A percentile compares a stretch with the other conserved stretches of the same genome.
Conservation (phyloP, 73 alveolate genomes). For the Durusdinium trenchii region DNA sequence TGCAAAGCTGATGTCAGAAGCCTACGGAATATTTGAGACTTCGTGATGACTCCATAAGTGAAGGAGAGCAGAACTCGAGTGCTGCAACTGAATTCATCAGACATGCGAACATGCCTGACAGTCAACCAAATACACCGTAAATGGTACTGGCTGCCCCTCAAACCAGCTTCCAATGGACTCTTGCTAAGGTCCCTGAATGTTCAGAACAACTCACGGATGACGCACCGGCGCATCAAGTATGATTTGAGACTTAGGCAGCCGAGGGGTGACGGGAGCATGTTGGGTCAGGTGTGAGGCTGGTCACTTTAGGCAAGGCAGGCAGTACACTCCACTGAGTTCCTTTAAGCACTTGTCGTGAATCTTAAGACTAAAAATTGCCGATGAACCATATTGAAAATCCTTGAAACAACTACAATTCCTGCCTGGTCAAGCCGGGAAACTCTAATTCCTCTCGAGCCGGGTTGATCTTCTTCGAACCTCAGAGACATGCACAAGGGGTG, state of each 20-base stretch:
- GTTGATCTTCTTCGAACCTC: too few relatives aligned
- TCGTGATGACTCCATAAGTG: neutral
- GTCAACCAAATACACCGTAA: neutral
- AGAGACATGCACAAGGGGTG: too few relatives aligned
- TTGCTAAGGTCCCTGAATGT: constrained; percentile 73
- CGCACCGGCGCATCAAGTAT: constrained; percentile 92
- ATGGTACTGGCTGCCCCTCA: neutral
- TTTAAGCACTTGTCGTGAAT: too few relatives aligned
- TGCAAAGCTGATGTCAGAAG: constrained; percentile 21
- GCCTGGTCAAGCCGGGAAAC: too few relatives aligned
- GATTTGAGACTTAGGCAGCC: constrained; percentile 51
- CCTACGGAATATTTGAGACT: neutral
- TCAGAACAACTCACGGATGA: constrained; percentile 95
- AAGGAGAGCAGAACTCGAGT: neutral
- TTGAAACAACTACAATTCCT: too few relatives aligned
- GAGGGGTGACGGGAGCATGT: neutral
- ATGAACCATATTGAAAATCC: too few relatives aligned
- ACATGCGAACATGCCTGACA: neutral
- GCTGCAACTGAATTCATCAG: neutral
- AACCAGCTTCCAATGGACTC: too few relatives aligned
- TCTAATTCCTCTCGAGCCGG: too few relatives aligned
- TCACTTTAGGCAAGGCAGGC: too few relatives aligned
- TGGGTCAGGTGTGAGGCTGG: neutral
- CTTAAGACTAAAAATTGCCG: too few relatives aligned
- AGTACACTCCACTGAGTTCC: too few relatives aligned